phyloP scores from a whole-genome alignment of 2,329 filamentous ascomycete genomes.

The Ceratocystis huliohia region DNA sequence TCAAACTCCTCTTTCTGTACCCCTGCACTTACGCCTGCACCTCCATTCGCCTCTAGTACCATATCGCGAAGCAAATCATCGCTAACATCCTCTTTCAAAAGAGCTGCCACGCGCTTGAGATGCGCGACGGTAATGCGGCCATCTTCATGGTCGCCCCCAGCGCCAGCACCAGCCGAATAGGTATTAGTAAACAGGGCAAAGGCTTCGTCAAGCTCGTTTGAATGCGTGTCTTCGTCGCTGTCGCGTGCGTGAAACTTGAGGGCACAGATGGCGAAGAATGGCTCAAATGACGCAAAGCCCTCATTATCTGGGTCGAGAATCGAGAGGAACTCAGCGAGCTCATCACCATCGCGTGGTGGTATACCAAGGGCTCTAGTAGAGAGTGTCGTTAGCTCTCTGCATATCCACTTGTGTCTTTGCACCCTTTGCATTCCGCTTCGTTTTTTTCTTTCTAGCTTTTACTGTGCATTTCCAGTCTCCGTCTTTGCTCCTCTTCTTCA shows the following conservation, averaged over 20 bases:
- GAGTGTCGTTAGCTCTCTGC: not conserved
- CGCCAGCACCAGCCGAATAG: conserved; percentile 15
- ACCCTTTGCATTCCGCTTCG: too few relatives aligned
- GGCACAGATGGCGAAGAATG: conserved; percentile 79
- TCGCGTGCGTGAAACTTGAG: conserved; percentile 61
- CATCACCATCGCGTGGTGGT: conserved; percentile 46
- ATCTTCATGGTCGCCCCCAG: conserved; percentile 21
- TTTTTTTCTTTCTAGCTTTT: too few relatives aligned
- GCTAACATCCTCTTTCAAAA: conserved; percentile 70
- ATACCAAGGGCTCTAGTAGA: conserved; percentile 63
- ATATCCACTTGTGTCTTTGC: too few relatives aligned
- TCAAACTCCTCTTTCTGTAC: conserved; percentile 74
- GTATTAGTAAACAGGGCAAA: conserved; percentile 64
- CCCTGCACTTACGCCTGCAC: conserved; percentile 54
- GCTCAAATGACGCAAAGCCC: conserved; percentile 64
- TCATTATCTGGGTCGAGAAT: conserved; percentile 72
- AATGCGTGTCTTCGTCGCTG: conserved; percentile 41
- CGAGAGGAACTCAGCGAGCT: conserved; percentile 63
- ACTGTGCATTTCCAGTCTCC: too few relatives aligned
- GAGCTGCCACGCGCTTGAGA: conserved; percentile 62
- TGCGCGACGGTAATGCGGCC: conserved; percentile 66
- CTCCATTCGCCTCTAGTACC: conserved; percentile 87
- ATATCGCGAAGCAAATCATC: conserved; percentile 83
- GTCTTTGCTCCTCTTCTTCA: too few relatives aligned
- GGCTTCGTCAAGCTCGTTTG: conserved; percentile 63